Percentiles rank a stretch among this genome's conserved stretches.
phyloP scores from a whole-genome alignment of 2,329 filamentous ascomycete genomes.

The Pestalotiopsis sp. region DNA sequence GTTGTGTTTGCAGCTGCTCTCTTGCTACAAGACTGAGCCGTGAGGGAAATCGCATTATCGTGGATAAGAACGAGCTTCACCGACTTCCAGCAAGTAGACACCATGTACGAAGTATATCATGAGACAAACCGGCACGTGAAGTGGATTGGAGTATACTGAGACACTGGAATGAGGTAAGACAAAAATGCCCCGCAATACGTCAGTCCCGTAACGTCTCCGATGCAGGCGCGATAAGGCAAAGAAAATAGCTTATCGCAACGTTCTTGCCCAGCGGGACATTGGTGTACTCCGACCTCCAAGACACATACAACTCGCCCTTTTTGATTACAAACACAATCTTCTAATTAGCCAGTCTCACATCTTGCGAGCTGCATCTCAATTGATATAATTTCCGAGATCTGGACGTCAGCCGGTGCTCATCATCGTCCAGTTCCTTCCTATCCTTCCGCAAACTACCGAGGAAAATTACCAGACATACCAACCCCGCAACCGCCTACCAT shows the following conservation, averaged over 20 bases:
- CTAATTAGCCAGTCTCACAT: too few species aligned
- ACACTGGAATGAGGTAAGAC: not conserved
- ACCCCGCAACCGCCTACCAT: not conserved
- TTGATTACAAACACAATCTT: not conserved
- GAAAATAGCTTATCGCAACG: slow-evolving; percentile 5
- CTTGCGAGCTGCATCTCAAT: too few species aligned
- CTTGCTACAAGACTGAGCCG: too few species aligned
- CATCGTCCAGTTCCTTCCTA: too few species aligned
- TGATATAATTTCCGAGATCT: too few species aligned
- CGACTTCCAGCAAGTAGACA: too few species aligned
- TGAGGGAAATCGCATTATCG: too few species aligned
- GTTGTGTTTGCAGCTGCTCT: too few species aligned
- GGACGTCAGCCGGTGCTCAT: too few species aligned
- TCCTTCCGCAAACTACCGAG: not conserved
- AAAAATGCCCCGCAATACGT: slow-evolving; percentile 4
- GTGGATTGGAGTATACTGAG: not conserved
- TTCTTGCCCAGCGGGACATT: not conserved
- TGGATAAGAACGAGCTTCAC: too few species aligned
- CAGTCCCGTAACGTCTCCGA: not conserved
- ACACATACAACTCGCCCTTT: not conserved
- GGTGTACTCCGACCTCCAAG: not conserved
- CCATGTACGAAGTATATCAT: too few species aligned
- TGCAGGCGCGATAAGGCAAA: slow-evolving; percentile 4
- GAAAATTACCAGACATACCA: not conserved
- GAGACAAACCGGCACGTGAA: too few species aligned